Evolutionary conservation across 345 rosid species (phyloP).

Genomic region (Aegle marmelos): DNA sequence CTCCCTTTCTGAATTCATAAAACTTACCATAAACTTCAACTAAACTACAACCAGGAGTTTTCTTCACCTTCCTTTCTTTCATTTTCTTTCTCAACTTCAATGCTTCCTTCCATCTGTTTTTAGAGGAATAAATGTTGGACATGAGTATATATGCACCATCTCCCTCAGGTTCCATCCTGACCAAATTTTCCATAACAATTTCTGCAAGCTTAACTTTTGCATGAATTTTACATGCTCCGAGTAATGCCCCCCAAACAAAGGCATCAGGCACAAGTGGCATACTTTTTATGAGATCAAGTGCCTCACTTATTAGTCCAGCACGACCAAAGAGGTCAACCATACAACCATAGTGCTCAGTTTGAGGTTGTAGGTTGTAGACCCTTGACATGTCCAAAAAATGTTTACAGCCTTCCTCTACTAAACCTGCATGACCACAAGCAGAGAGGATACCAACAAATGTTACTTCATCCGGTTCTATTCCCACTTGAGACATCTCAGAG

Average conservation of each 20-base stretch:
- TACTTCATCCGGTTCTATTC: conserved; percentile 44
- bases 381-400: conserved; percentile 46
- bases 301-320: conserved; percentile 41
- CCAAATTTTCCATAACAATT: conserved; percentile 31
- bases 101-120: conserved; percentile 51
- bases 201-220: conserved; percentile 50
- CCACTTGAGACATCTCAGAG: conserved; percentile 37
- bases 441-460: conserved; percentile 52
- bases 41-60: conserved; percentile 55
- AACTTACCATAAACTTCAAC: conserved; percentile 46
- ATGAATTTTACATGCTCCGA: conserved; percentile 48
- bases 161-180: conserved; percentile 34
- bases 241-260: conserved; percentile 53
- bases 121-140: conserved; percentile 54
- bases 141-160: conserved; percentile 48
- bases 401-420: conserved; percentile 39
- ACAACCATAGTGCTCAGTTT: conserved; percentile 51
- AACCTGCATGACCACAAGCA: conserved; percentile 55
- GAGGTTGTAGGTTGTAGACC: conserved; percentile 46
- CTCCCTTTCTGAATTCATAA: conserved; percentile 51
- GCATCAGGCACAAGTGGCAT: conserved; percentile 52
- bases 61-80: conserved; percentile 44
- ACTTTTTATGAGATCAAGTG: conserved; percentile 34
- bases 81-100: conserved; percentile 41
- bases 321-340: conserved; percentile 63